Evolutionary conservation across 495 filamentous ascomycete genomes (phyloP), one percentile per base, ranked within the genome.

Genomic region (Thozetella sp.): DNA sequence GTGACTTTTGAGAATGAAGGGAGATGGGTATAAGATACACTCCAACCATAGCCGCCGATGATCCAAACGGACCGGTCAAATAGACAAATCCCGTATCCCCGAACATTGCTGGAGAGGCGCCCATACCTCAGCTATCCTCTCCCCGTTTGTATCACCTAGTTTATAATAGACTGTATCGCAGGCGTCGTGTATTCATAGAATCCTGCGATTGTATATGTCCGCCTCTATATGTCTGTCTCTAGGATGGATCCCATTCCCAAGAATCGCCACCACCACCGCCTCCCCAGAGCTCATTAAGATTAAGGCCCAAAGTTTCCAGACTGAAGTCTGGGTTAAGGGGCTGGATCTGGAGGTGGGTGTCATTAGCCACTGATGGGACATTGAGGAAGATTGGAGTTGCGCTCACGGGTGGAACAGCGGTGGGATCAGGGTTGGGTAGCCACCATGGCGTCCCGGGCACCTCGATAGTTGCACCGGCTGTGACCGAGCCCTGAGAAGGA

Each of bases 201-300:
- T n/a, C n/a, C n/a, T n/a, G n/a, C n/a, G n/a, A n/a, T n/a, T n/a
- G n/a, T n/a, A n/a, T n/a, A n/a, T n/a, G n/a, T n/a, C n/a, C n/a
- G n/a, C n/a, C n/a, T n/a, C n/a, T n/a, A n/a, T n/a, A n/a, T n/a
- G n/a, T n/a, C n/a, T n/a, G n/a, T n/a, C n/a, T n/a, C n/a, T 48
- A 48, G 4, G 43, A 48, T 3, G 43, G 40, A 43, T 63, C 43
- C 63, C 65, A 57, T 13, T 74, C 54, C 66, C 63, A 67, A 1
- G 56, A 56, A 26, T 69, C 62, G 2, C 58, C 64, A 37, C 46
- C 52, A 1, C 66, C 67, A 2, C 58, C 64, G 20, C 46, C 52
- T 3, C 66, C 67, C 72, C 72, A 74, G 0, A 74, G 60, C 55
- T 72, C 70, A 51, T 74, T 72, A 30, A 74, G 54, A 24, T 72